Base-by-base conservation (phyloP, 1,284 basidiomycete species). In the Ustilago shanxiensis region DNA sequence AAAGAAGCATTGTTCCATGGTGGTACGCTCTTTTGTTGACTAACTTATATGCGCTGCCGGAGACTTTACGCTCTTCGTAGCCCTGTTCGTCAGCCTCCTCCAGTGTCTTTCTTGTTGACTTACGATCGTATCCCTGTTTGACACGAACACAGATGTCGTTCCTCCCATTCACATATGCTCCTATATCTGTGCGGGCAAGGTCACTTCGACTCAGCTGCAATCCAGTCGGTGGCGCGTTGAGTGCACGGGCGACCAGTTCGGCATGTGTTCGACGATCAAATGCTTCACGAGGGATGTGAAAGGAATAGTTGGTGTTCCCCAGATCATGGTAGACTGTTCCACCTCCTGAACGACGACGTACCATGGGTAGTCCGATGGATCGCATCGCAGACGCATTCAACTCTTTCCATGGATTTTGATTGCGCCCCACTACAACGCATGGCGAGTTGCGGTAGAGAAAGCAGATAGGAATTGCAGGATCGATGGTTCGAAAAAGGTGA, bases 371-470 rank as follows among this genome's bases (percentile, higher is more conserved):
- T 2, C 87, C 88, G n/a, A 88, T 86, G 9, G 86, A 79, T 11
- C 86, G 81, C 31, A 93, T 88, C 9, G 89, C 88, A 2, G 85
- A 80, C 52, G 93, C 88, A 81, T 97, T 95, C 68, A 95, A 91
- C 87, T 99, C 97, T 85, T 94, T 95, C 96, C 96, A 99, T 22
- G 95, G 95, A 81, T 98, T 98, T 89, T 99, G 96, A 86, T 98
- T 97, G 57, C 96, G 89, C 0, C 97, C 97, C 64, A 99, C 94
- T 51, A 99, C 90, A 16, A 99, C 93, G 81, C 95, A 96, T 1
- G 95, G 94, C 0, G 88, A 86, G 85, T 99, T 94, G 54, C 94
- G 91, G 86, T 98, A 99, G 60, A 99, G 87, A 60, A 98, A 90
- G 28, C 98, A 89, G 33, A 96, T 88, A 1, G 80, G 81, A 16